phyloP scores from a whole-genome alignment of 495 filamentous ascomycete species.

The Tuber aestivum region DNA sequence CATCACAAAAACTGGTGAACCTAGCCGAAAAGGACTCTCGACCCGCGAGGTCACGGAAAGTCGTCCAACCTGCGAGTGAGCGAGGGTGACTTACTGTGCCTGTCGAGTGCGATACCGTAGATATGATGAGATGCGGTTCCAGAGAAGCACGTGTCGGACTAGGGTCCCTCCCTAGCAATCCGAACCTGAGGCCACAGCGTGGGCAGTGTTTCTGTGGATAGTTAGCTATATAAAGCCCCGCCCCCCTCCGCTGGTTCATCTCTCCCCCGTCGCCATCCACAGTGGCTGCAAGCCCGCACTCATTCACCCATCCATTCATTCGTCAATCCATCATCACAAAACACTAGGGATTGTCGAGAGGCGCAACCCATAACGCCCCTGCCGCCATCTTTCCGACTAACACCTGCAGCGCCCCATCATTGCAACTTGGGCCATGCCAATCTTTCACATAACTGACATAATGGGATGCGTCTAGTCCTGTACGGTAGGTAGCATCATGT shows the following conservation, averaged over 20 bases:
- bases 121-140: background rate
- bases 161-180: background rate
- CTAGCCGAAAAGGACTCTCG: background rate
- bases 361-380: background rate
- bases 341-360: background rate
- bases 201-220: background rate
- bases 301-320: background rate
- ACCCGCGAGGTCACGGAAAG: background rate
- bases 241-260: background rate
- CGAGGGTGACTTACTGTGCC: background rate
- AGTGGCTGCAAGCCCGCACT: background rate
- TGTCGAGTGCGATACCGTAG: background rate
- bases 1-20: background rate
- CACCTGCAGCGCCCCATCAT: background rate
- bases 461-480: background rate
- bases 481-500: background rate
- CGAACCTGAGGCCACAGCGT: background rate
- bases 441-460: background rate
- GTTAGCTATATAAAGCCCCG: background rate
- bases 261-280: background rate
- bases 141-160: background rate
- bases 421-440: background rate
- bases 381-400: background rate
- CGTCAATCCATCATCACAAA: background rate
- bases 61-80: background rate